These are phyloP conservation scores for Lyophyllum shimeji DNA, from an alignment of 768 basidiomycete genomes.

Conservation along the genomic window DNA sequence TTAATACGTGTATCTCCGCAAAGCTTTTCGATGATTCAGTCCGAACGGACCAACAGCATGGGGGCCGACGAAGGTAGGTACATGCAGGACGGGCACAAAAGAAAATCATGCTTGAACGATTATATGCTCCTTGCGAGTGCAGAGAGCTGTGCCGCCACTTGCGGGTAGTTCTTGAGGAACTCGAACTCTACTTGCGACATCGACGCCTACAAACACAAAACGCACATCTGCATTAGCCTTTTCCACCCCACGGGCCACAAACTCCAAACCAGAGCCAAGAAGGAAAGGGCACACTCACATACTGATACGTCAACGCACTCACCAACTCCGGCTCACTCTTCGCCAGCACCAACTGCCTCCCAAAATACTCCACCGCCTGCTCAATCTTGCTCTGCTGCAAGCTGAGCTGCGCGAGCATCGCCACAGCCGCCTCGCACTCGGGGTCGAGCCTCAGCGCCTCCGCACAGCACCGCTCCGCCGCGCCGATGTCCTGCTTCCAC, in stretches of 20 bases:
- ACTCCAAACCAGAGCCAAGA: not conserved
- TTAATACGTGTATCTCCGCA: not conserved
- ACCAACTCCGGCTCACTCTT: constrained; percentile 87
- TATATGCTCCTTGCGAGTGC: constrained; percentile 35
- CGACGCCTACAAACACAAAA: constrained; percentile 67
- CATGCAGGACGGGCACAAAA: not conserved
- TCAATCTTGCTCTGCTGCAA: no score
- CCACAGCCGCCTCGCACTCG: no score
- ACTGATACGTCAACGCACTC: no score
- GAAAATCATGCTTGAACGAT: not conserved
- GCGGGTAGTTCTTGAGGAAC: constrained; percentile 82
- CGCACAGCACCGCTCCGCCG: no score
- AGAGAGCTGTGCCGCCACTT: constrained; percentile 70
- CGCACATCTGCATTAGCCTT: not conserved
- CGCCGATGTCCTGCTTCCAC: no score
- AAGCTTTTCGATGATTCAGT: not conserved
- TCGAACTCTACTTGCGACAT: no score
- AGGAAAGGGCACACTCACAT: constrained; percentile 43
- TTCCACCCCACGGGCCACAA: no score
- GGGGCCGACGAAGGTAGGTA: no score
- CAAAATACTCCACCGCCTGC: no score
- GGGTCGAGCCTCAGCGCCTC: no score
- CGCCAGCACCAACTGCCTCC: no score
- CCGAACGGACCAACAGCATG: not conserved
- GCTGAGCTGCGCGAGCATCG: no score